A percentile compares a stretch with the other conserved stretches of the same genome.
Conservation (phyloP, 768 basidiomycete genomes). For the Russula virescens region DNA sequence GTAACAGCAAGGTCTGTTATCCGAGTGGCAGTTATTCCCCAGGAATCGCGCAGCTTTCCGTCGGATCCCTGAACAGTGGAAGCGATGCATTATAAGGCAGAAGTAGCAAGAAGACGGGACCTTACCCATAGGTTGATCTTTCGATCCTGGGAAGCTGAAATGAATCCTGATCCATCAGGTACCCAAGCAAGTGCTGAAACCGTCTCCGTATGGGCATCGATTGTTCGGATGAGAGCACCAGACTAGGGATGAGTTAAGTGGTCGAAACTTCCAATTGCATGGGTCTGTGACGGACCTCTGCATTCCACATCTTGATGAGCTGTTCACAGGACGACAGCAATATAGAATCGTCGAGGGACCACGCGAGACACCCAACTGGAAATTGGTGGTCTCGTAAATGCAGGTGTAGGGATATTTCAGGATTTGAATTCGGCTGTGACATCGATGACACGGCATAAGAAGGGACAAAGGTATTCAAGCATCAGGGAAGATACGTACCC, state of each 20-base stretch:
- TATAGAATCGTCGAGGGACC: slow-evolving; percentile 86
- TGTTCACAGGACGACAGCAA: slow-evolving; percentile 81
- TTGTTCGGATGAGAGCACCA: slow-evolving; percentile 59
- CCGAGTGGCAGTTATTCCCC: slow-evolving; percentile 68
- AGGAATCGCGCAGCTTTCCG: slow-evolving; percentile 65
- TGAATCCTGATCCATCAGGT: slow-evolving; percentile 83
- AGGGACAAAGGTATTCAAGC: slow-evolving; percentile 1
- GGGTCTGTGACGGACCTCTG: slow-evolving; percentile 49
- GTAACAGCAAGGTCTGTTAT: slow-evolving; percentile 83
- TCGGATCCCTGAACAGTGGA: slow-evolving; percentile 51
- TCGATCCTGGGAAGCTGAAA: slow-evolving; percentile 83
- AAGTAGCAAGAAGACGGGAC: slow-evolving; percentile 15
- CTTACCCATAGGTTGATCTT: slow-evolving; percentile 80
- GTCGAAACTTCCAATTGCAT: slow-evolving; percentile 17
- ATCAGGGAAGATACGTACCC: slow-evolving; percentile 46
- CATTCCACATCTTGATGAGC: slow-evolving; percentile 83
- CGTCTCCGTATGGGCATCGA: slow-evolving; percentile 71
- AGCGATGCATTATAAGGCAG: slow-evolving; percentile 13
- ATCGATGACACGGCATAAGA: not conserved
- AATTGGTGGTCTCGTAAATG: slow-evolving; percentile 74
- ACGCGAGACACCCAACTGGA: slow-evolving; percentile 76
- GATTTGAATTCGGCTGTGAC: slow-evolving; percentile 25
- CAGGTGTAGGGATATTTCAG: slow-evolving; percentile 56
- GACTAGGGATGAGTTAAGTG: slow-evolving; percentile 42
- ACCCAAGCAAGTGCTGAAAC: slow-evolving; percentile 87